These are phyloP conservation scores for Arthrobotrys sphaeroides DNA, from an alignment of 2,329 filamentous ascomycete genomes.

Conservation along the genomic window DNA sequence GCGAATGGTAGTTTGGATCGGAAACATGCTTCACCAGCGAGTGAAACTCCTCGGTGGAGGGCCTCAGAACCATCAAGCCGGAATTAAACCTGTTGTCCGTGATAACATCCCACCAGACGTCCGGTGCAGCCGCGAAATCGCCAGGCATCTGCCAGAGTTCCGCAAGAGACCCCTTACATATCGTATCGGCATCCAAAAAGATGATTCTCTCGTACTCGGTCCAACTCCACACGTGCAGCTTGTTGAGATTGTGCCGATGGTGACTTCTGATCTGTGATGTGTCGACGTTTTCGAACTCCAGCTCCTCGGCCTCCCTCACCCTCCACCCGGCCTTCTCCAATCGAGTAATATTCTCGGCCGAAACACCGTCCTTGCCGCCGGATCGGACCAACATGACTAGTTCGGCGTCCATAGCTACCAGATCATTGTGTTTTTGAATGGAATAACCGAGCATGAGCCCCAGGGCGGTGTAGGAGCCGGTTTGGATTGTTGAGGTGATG, in stretches of 20 bases:
- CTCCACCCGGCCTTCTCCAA: constrained; percentile 58
- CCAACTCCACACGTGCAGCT: constrained; percentile 58
- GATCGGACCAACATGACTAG: constrained; percentile 57
- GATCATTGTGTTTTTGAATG: constrained; percentile 58
- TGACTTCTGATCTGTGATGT: constrained; percentile 56
- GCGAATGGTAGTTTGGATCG: constrained; percentile 57
- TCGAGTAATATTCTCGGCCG: constrained; percentile 56
- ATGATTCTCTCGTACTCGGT: constrained; percentile 59
- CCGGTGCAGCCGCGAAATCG: constrained; percentile 58
- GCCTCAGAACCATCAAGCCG: constrained; percentile 58
- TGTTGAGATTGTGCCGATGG: constrained; percentile 59
- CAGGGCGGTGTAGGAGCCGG: constrained; percentile 57
- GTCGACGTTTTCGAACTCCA: constrained; percentile 58
- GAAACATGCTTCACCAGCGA: constrained; percentile 58
- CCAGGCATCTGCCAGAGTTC: constrained; percentile 58
- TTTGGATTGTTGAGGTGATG: constrained; percentile 57
- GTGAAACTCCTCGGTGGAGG: constrained; percentile 56
- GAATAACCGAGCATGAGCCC: constrained; percentile 58
- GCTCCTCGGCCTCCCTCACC: constrained; percentile 57
- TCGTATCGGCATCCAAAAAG: constrained; percentile 58
- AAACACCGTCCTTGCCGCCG: constrained; percentile 55
- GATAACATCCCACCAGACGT: constrained; percentile 58
- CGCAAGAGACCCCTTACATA: constrained; percentile 57
- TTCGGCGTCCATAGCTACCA: constrained; percentile 58
- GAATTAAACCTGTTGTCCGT: constrained; percentile 58